A percentile compares a stretch with the other conserved stretches of the same genome.
These are phyloP conservation scores for Papilionanthe hybrid DNA, from an alignment of 116 monocot genomes.

Conservation along the genomic window DNA sequence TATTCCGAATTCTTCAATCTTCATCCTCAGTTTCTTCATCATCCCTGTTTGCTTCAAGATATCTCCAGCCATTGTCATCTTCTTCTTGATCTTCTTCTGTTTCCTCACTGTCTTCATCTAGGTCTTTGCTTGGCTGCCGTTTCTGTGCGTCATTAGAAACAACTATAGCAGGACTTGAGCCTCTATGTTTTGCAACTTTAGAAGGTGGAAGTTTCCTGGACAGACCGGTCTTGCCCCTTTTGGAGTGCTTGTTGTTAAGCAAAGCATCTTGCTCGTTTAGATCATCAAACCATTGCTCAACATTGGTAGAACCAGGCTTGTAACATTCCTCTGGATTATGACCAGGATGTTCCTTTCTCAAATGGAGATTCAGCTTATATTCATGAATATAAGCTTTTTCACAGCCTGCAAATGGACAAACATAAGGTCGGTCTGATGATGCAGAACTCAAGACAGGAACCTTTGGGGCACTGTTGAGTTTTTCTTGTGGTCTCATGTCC, in stretches of 20 bases:
- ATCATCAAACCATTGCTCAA: neutral
- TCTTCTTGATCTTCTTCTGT: constrained; percentile 36
- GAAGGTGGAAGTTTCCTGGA: constrained; percentile 26
- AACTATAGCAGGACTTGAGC: constrained; percentile 13
- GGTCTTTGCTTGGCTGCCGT: constrained; percentile 32
- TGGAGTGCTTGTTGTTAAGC: constrained; percentile 23
- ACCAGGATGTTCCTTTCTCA: constrained; percentile 64
- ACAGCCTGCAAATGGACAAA: constrained; percentile 80
- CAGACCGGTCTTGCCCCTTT: constrained; percentile 35
- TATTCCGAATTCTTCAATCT: constrained; percentile 14
- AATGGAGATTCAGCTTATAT: constrained; percentile 85
- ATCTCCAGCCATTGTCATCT: constrained; percentile 32
- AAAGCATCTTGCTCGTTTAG: constrained; percentile 16
- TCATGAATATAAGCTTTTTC: constrained; percentile 75
- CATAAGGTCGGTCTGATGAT: constrained; percentile 51
- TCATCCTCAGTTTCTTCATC: constrained; percentile 57
- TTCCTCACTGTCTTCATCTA: constrained; percentile 45
- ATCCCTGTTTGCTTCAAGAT: constrained; percentile 16
- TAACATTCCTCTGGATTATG: constrained; percentile 39
- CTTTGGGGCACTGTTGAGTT: constrained; percentile 33
- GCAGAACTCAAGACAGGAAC: constrained; percentile 28
- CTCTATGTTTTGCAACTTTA: constrained; percentile 22
- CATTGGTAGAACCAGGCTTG: constrained; percentile 15
- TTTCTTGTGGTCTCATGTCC: constrained; percentile 17
- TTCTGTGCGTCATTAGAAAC: constrained; percentile 21